A percentile compares a stretch with the other conserved stretches of the same genome.
Conservation (phyloP, 2,329 filamentous ascomycete genomes). For the Verticillium alfalfae region DNA sequence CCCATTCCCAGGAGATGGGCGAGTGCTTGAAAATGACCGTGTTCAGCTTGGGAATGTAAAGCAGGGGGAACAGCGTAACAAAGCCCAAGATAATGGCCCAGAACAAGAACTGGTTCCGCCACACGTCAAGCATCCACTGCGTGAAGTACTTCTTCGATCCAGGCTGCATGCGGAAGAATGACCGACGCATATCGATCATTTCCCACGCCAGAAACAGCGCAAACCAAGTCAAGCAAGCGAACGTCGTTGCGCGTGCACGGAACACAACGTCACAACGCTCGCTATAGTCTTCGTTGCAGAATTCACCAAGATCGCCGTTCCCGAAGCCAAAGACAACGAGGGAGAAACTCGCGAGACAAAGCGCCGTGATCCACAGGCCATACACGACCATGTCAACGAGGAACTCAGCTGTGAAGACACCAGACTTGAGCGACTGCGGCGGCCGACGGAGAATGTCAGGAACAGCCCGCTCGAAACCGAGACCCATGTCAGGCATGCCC, state of each 20-base stretch:
- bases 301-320: slow-evolving; percentile 44
- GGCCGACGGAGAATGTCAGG: slow-evolving; percentile 64
- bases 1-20: slow-evolving; percentile 60
- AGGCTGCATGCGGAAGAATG: slow-evolving; percentile 71
- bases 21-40: slow-evolving; percentile 54
- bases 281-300: slow-evolving; percentile 56
- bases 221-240: slow-evolving; percentile 71
- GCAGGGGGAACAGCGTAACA: slow-evolving; percentile 41
- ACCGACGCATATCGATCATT: slow-evolving; percentile 66
- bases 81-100: slow-evolving; percentile 50
- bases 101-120: slow-evolving; percentile 69
- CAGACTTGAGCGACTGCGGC: slow-evolving; percentile 55
- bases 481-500: slow-evolving; percentile 69
- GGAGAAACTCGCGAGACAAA: slow-evolving; percentile 58
- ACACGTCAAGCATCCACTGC: slow-evolving; percentile 63
- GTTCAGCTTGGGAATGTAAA: slow-evolving; percentile 58
- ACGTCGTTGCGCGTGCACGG: slow-evolving; percentile 67
- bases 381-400: slow-evolving; percentile 64
- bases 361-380: slow-evolving; percentile 61
- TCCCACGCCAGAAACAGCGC: slow-evolving; percentile 76
- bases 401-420: slow-evolving; percentile 63
- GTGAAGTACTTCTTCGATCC: slow-evolving; percentile 54
- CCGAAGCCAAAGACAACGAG: slow-evolving; percentile 60
- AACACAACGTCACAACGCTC: slow-evolving; percentile 57
- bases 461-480: slow-evolving; percentile 66